Evolutionary conservation across 2,329 filamentous ascomycete genomes (phyloP).

Genomic region (Cladosporium oxysporum): DNA sequence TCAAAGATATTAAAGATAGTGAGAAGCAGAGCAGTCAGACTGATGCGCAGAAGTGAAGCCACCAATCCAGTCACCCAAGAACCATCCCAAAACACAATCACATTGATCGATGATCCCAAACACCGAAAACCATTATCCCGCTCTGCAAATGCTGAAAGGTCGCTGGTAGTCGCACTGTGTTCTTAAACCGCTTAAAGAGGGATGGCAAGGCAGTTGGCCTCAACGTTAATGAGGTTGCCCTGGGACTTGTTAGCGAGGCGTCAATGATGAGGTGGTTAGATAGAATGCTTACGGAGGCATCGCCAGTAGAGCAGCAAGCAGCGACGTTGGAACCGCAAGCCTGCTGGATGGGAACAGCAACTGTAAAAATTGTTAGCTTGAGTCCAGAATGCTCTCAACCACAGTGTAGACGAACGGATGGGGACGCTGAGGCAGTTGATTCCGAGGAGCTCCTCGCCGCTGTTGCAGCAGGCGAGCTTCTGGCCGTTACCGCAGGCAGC

Average conservation of each 20-base stretch:
- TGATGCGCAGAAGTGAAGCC: slow-evolving; percentile 11
- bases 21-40: slow-evolving; percentile 10
- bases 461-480: slow-evolving; percentile 20
- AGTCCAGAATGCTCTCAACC: background rate
- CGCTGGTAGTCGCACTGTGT: slow-evolving; percentile 11
- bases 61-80: slow-evolving; percentile 13
- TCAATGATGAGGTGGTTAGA: background rate
- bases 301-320: slow-evolving; percentile 17
- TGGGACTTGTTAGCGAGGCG: background rate
- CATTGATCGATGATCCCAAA: slow-evolving; percentile 2
- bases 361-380: background rate
- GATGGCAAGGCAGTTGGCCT: slow-evolving; percentile 20
- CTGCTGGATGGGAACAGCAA: slow-evolving; percentile 17
- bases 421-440: slow-evolving; percentile 19
- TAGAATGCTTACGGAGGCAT: background rate
- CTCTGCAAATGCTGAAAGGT: slow-evolving; percentile 21
- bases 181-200: slow-evolving; percentile 16
- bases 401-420: background rate
- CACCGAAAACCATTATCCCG: slow-evolving; percentile 20
- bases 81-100: slow-evolving; percentile 14
- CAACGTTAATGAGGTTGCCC: slow-evolving; percentile 19
- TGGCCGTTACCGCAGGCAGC: slow-evolving; percentile 17
- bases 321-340: slow-evolving; percentile 20
- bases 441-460: slow-evolving; percentile 18
- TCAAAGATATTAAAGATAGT: slow-evolving; percentile 8